Conservation (phyloP, 1,139 yeast genomes). For the Blastobotrys apis region DNA sequence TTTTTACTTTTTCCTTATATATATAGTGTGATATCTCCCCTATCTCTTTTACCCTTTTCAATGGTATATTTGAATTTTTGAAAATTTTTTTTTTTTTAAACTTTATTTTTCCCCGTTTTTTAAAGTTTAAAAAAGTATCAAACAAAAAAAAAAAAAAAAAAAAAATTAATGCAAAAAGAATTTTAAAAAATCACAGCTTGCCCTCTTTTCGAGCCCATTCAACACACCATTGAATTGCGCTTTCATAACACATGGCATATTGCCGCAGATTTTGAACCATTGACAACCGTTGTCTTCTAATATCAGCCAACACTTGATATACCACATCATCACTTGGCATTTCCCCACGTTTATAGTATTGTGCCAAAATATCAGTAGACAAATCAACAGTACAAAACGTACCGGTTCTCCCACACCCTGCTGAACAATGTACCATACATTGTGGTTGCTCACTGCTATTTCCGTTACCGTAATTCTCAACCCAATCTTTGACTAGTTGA, state of each 20-base stretch:
- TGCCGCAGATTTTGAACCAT: slow-evolving; percentile 83
- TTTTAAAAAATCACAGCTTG: background rate
- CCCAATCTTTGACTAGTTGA: slow-evolving; percentile 17
- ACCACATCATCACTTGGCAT: slow-evolving; percentile 46
- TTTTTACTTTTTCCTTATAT: too few species aligned
- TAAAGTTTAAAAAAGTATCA: background rate
- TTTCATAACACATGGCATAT: slow-evolving; percentile 67
- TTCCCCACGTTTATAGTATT: slow-evolving; percentile 11
- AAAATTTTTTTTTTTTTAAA: too few species aligned
- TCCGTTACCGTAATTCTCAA: background rate
- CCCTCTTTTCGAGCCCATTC: background rate
- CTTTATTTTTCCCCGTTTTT: too few species aligned
- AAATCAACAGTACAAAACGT: slow-evolving; percentile 76
- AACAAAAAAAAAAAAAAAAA: background rate
- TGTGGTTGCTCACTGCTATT: slow-evolving; percentile 18
- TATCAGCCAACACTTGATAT: slow-evolving; percentile 50
- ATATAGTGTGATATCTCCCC: too few species aligned
- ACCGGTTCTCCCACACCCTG: slow-evolving; percentile 93
- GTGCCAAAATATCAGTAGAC: slow-evolving; percentile 43
- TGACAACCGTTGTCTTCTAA: slow-evolving; percentile 68
- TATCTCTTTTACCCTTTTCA: too few species aligned
- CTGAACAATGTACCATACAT: slow-evolving; percentile 78
- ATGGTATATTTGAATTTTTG: too few species aligned
- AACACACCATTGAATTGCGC: slow-evolving; percentile 35
- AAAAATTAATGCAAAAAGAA: background rate